phyloP scores from a whole-genome alignment of 768 basidiomycete species.

The Tremella mesenterica region DNA sequence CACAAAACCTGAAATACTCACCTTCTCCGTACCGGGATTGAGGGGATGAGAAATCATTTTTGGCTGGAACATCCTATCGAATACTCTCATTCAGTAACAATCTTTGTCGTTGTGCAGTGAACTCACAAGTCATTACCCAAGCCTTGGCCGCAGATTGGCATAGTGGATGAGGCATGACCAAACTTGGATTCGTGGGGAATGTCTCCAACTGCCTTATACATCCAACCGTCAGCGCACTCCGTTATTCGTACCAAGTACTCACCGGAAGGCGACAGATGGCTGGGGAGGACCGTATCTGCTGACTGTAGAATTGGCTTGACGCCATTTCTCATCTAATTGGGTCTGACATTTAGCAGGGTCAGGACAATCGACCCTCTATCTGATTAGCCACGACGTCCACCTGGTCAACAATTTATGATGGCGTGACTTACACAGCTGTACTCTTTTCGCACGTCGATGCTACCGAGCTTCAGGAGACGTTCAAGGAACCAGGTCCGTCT shows the following conservation, averaged over 20 bases:
- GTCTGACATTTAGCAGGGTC: slow-evolving; percentile 71
- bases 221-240: slow-evolving; percentile 51
- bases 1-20: slow-evolving; percentile 10
- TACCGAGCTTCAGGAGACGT: slow-evolving; percentile 79
- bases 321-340: slow-evolving; percentile 85
- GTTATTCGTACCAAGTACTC: slow-evolving; percentile 51
- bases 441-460: slow-evolving; percentile 80
- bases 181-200: slow-evolving; percentile 70
- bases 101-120: not conserved
- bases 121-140: slow-evolving; percentile 73
- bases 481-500: slow-evolving; percentile 94
- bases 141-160: slow-evolving; percentile 85
- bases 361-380: slow-evolving; percentile 71
- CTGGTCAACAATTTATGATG: not conserved
- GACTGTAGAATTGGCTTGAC: slow-evolving; percentile 73
- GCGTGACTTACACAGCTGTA: slow-evolving; percentile 67
- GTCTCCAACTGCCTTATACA: slow-evolving; percentile 77
- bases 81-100: slow-evolving; percentile 13
- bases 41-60: slow-evolving; percentile 13
- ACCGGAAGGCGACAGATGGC: slow-evolving; percentile 34
- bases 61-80: slow-evolving; percentile 38
- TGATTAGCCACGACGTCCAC: not conserved
- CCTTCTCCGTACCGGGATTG: slow-evolving; percentile 35
- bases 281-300: slow-evolving; percentile 63
- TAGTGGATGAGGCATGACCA: slow-evolving; percentile 72